Percentiles rank a stretch among this genome's conserved stretches.
These are phyloP conservation scores for Microcos paniculata DNA, from an alignment of 345 rosid species.

Conservation along the genomic window DNA sequence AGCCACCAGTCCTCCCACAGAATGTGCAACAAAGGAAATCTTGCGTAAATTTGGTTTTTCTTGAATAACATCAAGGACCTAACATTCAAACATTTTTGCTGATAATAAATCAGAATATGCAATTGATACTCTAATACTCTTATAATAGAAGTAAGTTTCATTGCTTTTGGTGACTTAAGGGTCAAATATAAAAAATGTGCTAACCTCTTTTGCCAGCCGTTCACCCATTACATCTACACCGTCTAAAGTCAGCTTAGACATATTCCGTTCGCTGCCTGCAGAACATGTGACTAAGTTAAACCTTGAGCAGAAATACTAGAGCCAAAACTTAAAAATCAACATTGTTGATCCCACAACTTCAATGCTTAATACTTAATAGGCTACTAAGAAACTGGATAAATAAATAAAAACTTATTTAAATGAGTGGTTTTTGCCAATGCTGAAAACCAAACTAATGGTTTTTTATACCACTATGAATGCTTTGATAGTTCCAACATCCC, in stretches of 20 bases:
- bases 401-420: neutral
- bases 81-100: slow-evolving; percentile 18
- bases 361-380: slow-evolving; percentile 53
- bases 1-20: slow-evolving; percentile 63
- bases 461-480: neutral
- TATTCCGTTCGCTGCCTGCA: slow-evolving; percentile 83
- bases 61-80: slow-evolving; percentile 80
- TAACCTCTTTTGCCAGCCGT: slow-evolving; percentile 82
- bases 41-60: slow-evolving; percentile 60
- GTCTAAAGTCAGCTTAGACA: slow-evolving; percentile 62
- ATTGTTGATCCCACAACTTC: slow-evolving; percentile 74
- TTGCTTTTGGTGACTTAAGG: neutral
- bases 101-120: neutral
- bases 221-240: slow-evolving; percentile 99
- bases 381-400: slow-evolving; percentile 19
- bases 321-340: neutral
- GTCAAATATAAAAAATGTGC: slow-evolving; percentile 35
- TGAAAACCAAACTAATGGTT: neutral
- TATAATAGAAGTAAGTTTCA: neutral
- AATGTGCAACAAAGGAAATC: slow-evolving; percentile 69
- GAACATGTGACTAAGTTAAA: slow-evolving; percentile 4
- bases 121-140: neutral
- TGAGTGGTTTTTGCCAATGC: neutral
- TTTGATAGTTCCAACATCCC: neutral
- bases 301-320: neutral